Conservation (phyloP, 352 stramenopile genomes). For the Blastocystis sp. region DNA sequence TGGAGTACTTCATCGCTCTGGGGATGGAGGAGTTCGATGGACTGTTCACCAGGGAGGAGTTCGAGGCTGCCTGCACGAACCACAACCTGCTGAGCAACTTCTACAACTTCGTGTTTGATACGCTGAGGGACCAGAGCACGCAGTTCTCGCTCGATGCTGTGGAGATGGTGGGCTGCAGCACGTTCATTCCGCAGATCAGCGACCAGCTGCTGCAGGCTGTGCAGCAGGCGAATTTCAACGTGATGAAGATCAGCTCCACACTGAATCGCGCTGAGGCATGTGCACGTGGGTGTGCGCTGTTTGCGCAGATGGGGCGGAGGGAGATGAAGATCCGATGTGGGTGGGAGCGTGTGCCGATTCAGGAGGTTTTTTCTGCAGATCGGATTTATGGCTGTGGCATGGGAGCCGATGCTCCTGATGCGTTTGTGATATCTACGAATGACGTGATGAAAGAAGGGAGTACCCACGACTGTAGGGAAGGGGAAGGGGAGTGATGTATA, state of each 20-base stretch:
- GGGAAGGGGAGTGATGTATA: not conserved
- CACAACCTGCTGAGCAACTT: not conserved
- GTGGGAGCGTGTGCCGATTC: not conserved
- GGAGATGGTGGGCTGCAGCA: not conserved
- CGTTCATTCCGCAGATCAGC: not conserved
- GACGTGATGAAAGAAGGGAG: not conserved
- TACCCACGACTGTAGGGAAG: slow-evolving; percentile 30
- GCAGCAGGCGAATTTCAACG: not conserved
- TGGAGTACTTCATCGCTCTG: not conserved
- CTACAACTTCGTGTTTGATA: slow-evolving; percentile 18
- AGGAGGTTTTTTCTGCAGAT: not conserved
- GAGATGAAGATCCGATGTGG: not conserved
- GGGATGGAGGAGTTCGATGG: not conserved
- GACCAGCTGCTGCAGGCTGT: not conserved
- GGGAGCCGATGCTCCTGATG: not conserved
- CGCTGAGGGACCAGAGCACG: not conserved
- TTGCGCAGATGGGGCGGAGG: not conserved
- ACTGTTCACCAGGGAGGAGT: slow-evolving; percentile 13
- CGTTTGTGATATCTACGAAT: not conserved
- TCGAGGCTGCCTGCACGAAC: not conserved
- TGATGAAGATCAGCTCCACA: not conserved
- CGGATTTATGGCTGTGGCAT: not conserved
- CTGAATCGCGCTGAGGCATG: slow-evolving; percentile 22
- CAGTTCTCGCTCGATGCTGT: not conserved
- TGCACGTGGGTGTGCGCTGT: slow-evolving; percentile 42